Evolutionary conservation across 805 yeast species (phyloP), one percentile per base, ranked within the genome.

Genomic region (Metschnikowia henanensis): DNA sequence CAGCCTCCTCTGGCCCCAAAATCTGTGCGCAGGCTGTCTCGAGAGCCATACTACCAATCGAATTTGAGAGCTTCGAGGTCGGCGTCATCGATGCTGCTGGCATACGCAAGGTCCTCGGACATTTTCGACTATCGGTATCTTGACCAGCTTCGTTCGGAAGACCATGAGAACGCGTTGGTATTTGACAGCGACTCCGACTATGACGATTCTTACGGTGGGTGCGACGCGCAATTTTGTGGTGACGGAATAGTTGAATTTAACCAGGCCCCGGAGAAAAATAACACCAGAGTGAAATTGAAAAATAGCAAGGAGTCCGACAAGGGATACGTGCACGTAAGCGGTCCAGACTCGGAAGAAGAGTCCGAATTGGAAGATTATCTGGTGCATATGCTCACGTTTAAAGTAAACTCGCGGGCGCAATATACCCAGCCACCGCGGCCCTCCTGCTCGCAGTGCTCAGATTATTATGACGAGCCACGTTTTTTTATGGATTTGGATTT

Each of bases 111-210:
- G 20, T 39, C 51, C 31, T 51, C 55, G 2, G 56, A 52, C 30
- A 47, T 52, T 9, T 52, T 52, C 28, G 56, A 52, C 23, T 50
- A 49, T 29, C 39, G 52, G 18, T 44, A 41, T 30, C 32, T 50
- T 21, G 43, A 37, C 33, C 37, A 33, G 32, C 23, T 29, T 23
- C 45, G 37, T 4, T 31, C 20, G 6, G 37, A 26, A 5, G 44
- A 29, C 4, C 30, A 43, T 18, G 56, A 50, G 20, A 37, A 46
- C 25, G 56, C 51, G 10, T 39, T 52, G 30, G 46, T 34, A 6
- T 51, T 50, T n/a, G 56, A 52, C 15, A 46, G 47, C 25, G 56
- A 52, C 41, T 40, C 53, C 15, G 56, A 50, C 28, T 45, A 46
- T 18, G 54, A 50, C 18, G 52, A 46, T 13, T 30, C 16, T 4